Conservation (phyloP, 2,329 filamentous ascomycete species). For the Epichloe sylvatica region DNA sequence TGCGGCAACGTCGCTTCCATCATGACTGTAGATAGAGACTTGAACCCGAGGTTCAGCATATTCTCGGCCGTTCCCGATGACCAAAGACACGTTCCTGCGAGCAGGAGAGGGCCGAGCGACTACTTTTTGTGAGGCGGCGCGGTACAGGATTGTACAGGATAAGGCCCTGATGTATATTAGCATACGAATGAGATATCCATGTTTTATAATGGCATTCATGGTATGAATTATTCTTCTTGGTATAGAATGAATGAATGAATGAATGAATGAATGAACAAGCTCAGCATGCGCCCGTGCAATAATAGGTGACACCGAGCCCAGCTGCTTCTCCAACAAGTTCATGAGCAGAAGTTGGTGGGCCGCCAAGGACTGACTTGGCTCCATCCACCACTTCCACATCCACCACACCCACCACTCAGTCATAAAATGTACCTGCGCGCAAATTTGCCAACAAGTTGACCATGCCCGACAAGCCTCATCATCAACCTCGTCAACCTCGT, state of each 20-base stretch:
- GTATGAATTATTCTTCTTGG: not conserved
- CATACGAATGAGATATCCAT: constrained; percentile 29
- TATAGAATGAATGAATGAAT: too few relatives aligned
- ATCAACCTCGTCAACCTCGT: not conserved
- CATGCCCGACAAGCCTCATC: constrained; percentile 13
- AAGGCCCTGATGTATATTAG: constrained; percentile 26
- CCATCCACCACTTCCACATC: too few relatives aligned
- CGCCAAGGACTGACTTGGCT: too few relatives aligned
- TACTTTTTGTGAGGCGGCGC: constrained; percentile 47
- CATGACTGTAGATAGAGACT: constrained; percentile 75
- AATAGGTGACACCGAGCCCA: too few relatives aligned
- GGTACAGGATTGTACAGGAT: constrained; percentile 13
- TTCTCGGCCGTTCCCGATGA: constrained; percentile 83
- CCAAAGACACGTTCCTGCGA: constrained; percentile 64
- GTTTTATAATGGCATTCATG: constrained; percentile 12
- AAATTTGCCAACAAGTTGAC: not conserved
- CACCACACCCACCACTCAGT: too few relatives aligned
- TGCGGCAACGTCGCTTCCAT: constrained; percentile 96
- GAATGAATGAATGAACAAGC: too few relatives aligned
- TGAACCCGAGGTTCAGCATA: constrained; percentile 84
- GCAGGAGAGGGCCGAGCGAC: constrained; percentile 51
- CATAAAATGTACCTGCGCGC: too few relatives aligned
- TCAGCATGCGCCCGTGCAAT: too few relatives aligned
- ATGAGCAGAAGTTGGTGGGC: too few relatives aligned
- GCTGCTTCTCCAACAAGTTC: too few relatives aligned